Base-by-base conservation (phyloP, 148 eudicot species). In the Cornus suecica region DNA sequence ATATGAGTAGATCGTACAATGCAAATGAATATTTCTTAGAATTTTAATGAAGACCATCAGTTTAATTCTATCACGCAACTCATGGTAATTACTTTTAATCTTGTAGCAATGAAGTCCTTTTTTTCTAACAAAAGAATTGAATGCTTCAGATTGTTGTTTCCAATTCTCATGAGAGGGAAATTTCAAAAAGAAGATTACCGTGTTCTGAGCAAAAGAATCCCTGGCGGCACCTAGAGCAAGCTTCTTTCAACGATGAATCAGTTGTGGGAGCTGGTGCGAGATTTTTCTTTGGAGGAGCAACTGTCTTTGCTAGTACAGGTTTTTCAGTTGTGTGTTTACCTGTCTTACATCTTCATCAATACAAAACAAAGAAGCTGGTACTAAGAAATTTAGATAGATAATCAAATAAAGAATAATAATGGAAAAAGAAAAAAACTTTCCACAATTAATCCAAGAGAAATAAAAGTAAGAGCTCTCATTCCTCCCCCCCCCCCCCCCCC, bases 181-280 rank as follows among this genome's bases (percentile, higher is more conserved):
- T 0, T 20, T 8, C 15, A 66, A 67, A 65, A 54, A 69, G 66
- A 80, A 22, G 27, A 34, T 48, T 90, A 94, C 98, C 98, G 76
- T 94, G 97, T 74, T 89, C 93, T 27, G 97, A 88, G 87, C 99
- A 94, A 86, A 90, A 94, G 88, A 92, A 92, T 62, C 99, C 97
- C 74, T 90, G 99, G 66, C 74, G 91, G 85, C 99, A 94, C 87
- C 99, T 86, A 70, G 96, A 71, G 81, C 99, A 94, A 76, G 82
- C 78, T 52, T 90, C 96, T 77, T 79, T 86, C 8, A 91, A 72
- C 23, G 88, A 85, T 15, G 82, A 65, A 82, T 77, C 76, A 61
- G 72, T 69, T 62, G 81, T 31, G 54, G 87, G 75, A 77, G 76
- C 80, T 79, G 83, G 80, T 54, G 72, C 23, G 78, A 89, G 77